Conservation (phyloP, 1,284 basidiomycete genomes). For the Stereum hirsutum region DNA sequence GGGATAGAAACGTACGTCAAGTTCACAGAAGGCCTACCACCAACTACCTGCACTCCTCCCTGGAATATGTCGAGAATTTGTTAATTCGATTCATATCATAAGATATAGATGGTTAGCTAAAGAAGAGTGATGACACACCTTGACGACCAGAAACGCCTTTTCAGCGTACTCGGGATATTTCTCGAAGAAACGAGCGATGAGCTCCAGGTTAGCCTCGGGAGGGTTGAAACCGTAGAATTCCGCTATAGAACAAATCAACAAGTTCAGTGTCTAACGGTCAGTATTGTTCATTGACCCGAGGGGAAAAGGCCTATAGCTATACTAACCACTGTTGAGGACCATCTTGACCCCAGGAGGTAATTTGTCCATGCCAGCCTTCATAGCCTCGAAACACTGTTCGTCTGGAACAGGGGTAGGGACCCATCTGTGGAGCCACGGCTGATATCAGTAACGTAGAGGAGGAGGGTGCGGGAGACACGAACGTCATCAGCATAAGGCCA, state of each 20-base stretch:
- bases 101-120: too few species aligned
- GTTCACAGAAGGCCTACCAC: too few species aligned
- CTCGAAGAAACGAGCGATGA: constrained; percentile 34
- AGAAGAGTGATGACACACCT: constrained; percentile 14
- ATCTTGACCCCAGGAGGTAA: constrained; percentile 36
- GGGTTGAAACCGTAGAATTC: constrained; percentile 33
- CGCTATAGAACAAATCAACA: constrained; percentile 12
- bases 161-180: constrained; percentile 44
- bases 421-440: background rate
- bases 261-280: background rate
- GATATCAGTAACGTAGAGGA: background rate
- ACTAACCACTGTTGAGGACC: constrained; percentile 37
- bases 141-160: constrained; percentile 37
- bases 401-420: constrained; percentile 26
- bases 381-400: constrained; percentile 47
- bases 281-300: background rate
- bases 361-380: constrained; percentile 53
- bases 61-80: too few species aligned
- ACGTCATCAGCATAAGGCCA: constrained; percentile 50
- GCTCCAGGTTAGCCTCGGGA: constrained; percentile 28
- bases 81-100: too few species aligned
- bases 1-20: too few species aligned
- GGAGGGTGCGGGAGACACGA: constrained; percentile 11
- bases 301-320: background rate
- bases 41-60: too few species aligned